phyloP scores from a whole-genome alignment of 768 basidiomycete species.

The Amyloporia xantha region DNA sequence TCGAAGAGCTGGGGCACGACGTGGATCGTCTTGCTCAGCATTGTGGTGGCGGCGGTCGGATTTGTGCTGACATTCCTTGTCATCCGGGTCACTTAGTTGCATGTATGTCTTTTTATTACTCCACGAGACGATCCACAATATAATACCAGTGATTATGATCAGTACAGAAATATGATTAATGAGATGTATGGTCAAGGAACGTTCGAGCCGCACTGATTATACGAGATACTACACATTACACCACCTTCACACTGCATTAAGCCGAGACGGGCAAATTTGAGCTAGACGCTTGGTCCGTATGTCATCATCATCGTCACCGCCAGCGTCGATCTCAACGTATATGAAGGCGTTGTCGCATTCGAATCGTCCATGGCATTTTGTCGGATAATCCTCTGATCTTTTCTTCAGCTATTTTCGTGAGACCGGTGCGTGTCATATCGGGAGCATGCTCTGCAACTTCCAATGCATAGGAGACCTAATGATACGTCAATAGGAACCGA shows the following conservation, averaged over 20 bases:
- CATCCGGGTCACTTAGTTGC: slow-evolving; percentile 51
- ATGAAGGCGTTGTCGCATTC: neutral
- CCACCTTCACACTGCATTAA: too few relatives aligned
- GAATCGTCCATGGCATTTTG: neutral
- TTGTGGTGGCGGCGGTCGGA: slow-evolving; percentile 59
- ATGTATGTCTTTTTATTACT: neutral
- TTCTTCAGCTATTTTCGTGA: neutral
- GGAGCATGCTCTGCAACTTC: neutral
- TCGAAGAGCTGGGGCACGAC: slow-evolving; percentile 47
- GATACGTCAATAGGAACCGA: too few relatives aligned
- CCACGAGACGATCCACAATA: too few relatives aligned
- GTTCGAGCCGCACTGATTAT: too few relatives aligned
- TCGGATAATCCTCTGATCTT: neutral
- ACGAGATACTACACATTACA: too few relatives aligned
- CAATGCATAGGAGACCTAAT: neutral
- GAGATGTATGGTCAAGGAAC: too few relatives aligned
- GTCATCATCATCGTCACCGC: too few relatives aligned
- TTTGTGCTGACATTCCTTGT: slow-evolving; percentile 69
- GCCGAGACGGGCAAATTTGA: too few relatives aligned
- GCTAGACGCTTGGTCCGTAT: too few relatives aligned
- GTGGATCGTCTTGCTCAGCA: slow-evolving; percentile 42
- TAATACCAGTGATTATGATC: too few relatives aligned
- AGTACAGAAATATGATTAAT: too few relatives aligned
- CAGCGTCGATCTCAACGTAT: too few relatives aligned
- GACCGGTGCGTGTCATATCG: neutral